These are phyloP conservation scores for Phialocephala subalpina DNA, from an alignment of 2,329 filamentous ascomycete genomes.

Conservation along the genomic window DNA sequence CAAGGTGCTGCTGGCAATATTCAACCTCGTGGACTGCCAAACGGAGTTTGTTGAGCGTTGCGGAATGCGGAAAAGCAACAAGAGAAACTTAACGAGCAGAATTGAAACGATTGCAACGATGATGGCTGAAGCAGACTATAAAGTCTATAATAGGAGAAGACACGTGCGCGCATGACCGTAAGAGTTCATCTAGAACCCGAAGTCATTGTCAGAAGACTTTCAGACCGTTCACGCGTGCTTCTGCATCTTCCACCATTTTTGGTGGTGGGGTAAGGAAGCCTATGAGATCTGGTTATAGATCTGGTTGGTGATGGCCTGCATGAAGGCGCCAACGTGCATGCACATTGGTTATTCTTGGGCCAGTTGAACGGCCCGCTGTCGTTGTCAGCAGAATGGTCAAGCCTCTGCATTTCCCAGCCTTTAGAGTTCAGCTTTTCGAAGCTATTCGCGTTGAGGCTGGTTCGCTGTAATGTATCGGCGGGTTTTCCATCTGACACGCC, in stretches of 20 bases:
- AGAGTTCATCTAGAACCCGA: not conserved
- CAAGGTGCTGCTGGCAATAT: constrained; percentile 16
- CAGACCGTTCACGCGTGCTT: constrained; percentile 1
- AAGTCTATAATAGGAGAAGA: not conserved
- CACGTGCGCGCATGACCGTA: constrained; percentile 12
- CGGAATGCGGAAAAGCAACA: constrained; percentile 8
- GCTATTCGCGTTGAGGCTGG: constrained; percentile 33
- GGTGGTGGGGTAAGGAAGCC: constrained; percentile 13
- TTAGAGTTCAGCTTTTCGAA: constrained; percentile 13
- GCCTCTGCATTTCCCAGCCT: constrained; percentile 7
- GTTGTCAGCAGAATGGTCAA: constrained; percentile 6
- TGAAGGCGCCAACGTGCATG: constrained; percentile 25
- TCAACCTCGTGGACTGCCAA: constrained; percentile 20
- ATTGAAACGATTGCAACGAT: constrained; percentile 17
- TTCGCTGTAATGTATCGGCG: constrained; percentile 6
- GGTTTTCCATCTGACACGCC: constrained; percentile 13
- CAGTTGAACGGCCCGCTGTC: constrained; percentile 24
- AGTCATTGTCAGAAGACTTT: not conserved
- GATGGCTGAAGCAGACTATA: constrained; percentile 5
- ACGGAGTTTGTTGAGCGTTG: constrained; percentile 10
- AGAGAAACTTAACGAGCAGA: constrained; percentile 1
- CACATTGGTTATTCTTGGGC: constrained; percentile 27
- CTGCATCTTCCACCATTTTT: not conserved
- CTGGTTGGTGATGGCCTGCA: constrained; percentile 21
- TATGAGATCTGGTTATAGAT: constrained; percentile 18